Base-by-base conservation (phyloP, 2,329 filamentous ascomycete species). In the Hirsutella rhossiliensis region DNA sequence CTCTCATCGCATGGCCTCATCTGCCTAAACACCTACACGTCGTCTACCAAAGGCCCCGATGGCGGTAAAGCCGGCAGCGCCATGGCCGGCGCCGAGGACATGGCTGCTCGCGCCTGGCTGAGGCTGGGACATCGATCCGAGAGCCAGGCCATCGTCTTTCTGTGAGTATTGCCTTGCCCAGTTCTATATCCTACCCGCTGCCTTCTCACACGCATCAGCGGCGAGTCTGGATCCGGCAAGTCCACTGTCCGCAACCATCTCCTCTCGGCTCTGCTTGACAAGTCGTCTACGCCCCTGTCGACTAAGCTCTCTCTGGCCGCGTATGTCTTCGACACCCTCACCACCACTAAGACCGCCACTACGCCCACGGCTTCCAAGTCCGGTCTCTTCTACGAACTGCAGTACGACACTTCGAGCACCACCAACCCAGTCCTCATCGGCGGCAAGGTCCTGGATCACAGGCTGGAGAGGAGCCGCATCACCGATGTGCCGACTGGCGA, bases 301-400 rank as follows among this genome's bases (percentile, higher is more conserved):
- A 87, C 82, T 52, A 98, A 96, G 64, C 74, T 96, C 18, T 96
- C 90, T 3, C 82, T 94, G 41, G 90, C 90, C 19, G 84, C 90
- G 38, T 98, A 96, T 61, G 79, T 97, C 47, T 98, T 98, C 61
- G 92, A 98, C 60, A 85, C 87, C 2, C 75, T 98, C 47, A 98
- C 92, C 5, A 97, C 92, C 2, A 98, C 92, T 23, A 98, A 98
- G 68, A 94, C 90, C 2, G 82, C 89, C 30, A 97, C 90, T 1
- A 97, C 90, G 0, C 89, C 89, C 1, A 95, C 87, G 2, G 92
- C 92, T 27, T 97, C 90, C 42, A 97, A 97, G 63, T 84, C 92
- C 11, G 92, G 92, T 49, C 75, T 98, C 15, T 95, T 94, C 60
- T 92, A 92, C 61, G 92, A 98, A 63, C 73, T 98, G 37, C 92